Evolutionary conservation across 306 rosid genomes (phyloP).

Genomic region (Cucurbita pepo): DNA sequence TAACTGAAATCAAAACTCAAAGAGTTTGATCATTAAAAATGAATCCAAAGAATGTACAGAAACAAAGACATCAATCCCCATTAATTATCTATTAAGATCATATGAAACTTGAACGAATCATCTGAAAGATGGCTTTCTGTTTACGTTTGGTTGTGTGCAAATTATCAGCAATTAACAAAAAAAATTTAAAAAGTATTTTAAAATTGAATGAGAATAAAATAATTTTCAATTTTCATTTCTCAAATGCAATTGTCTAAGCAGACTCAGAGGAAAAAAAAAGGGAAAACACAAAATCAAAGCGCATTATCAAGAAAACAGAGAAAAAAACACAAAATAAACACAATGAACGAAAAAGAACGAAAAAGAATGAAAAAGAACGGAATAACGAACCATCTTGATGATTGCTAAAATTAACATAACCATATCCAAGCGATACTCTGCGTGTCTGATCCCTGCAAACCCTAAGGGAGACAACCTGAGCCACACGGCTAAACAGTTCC

Average conservation of each 20-base stretch:
- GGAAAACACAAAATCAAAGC: not conserved
- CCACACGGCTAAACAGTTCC: conserved; percentile 49
- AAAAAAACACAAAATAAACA: not conserved
- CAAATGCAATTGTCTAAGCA: not conserved
- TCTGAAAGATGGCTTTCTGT: no score
- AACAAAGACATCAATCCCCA: no score
- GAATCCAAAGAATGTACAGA: not conserved
- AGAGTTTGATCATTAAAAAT: not conserved
- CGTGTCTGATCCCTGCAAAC: conserved; percentile 67
- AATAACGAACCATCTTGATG: conserved; percentile 43
- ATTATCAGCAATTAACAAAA: no score
- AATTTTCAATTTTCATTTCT: not conserved
- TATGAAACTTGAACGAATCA: no score
- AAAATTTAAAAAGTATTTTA: no score
- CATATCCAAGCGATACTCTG: conserved; percentile 71
- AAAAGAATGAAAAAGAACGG: not conserved
- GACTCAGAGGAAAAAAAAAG: no score
- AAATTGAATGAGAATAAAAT: not conserved
- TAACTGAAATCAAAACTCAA: not conserved
- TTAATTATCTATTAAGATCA: no score
- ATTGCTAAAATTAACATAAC: conserved; percentile 48
- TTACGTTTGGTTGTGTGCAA: no score
- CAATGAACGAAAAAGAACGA: not conserved
- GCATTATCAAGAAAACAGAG: not conserved
- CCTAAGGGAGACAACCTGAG: conserved; percentile 41